Base-by-base conservation (phyloP, 495 filamentous ascomycete species). In the Penicillium cataractarum region DNA sequence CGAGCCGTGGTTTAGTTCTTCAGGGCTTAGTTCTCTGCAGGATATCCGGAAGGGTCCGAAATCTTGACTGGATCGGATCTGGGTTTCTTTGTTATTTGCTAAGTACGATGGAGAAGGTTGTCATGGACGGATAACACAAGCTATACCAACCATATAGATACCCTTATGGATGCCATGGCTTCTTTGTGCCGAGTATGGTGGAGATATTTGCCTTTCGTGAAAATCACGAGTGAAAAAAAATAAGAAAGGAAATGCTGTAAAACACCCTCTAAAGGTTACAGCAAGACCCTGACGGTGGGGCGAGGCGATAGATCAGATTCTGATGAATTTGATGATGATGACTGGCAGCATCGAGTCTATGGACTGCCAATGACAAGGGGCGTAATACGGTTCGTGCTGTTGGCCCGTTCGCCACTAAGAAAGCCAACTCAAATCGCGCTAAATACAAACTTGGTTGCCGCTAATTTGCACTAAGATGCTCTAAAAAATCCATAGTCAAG, bases 321-420 rank as follows among this genome's bases (percentile, higher is more conserved):
- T 61, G 65, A 66, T 58, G 55, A 55, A 68, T 67, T 60, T 17
- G 21, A n/a, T 29, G 57, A 46, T 15, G 50, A 71, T 69, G 70
- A 64, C 60, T 64, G 57, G 67, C 48, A 63, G 64, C n/a, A 29
- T 1, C 46, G 27, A 29, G 31, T 19, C 26, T n/a, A n/a, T n/a
- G n/a, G 19, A 24, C 42, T 46, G 29, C 69, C 64, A 67, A 67
- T 67, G 57, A 68, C 39, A 42, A 53, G 2, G 10, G n/a, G 21
- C 26, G 31, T 26, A 63, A 39, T 64, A 55, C 54, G 57, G 63
- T 67, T 65, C 64, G 58, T 66, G 63, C 58, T 49, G 55, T 44
- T 37, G 12, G 33, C 26, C 46, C 46, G 46, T 50, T 27, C 46
- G 24, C 46, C 46, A 29, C 22, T n/a, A 26, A 29, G n/a, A 26